Percentiles rank a stretch among this genome's conserved stretches.
Conservation (phyloP, 805 yeast genomes). For the Teunomyces cretensis region DNA sequence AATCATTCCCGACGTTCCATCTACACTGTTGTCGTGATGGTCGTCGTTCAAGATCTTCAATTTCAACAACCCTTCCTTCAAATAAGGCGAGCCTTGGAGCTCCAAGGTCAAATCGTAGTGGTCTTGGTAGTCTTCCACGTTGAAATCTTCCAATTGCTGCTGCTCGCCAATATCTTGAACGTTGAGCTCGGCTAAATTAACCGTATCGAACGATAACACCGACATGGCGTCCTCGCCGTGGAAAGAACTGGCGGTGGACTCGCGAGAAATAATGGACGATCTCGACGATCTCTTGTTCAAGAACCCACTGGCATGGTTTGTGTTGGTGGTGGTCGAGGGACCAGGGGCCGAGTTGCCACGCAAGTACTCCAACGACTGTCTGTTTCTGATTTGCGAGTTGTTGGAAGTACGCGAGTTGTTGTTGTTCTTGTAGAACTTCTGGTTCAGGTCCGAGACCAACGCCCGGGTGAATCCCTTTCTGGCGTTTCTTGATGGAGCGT, state of each 20-base stretch:
- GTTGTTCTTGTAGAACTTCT: slow-evolving; percentile 19
- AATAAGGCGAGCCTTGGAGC: slow-evolving; percentile 73
- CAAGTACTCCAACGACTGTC: slow-evolving; percentile 29
- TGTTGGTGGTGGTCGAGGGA: not conserved
- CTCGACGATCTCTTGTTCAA: slow-evolving; percentile 35
- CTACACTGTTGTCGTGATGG: slow-evolving; percentile 27
- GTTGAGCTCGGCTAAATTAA: slow-evolving; percentile 15
- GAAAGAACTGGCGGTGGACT: slow-evolving; percentile 19
- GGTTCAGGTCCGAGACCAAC: slow-evolving; percentile 30
- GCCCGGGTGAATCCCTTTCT: slow-evolving; percentile 45
- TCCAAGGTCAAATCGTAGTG: slow-evolving; percentile 61
- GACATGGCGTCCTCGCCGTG: slow-evolving; percentile 31
- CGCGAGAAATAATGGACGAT: slow-evolving; percentile 32
- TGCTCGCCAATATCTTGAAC: slow-evolving; percentile 10
- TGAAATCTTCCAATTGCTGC: slow-evolving; percentile 33
- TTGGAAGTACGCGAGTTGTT: slow-evolving; percentile 10
- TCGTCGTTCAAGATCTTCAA: slow-evolving; percentile 38
- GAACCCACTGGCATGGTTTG: slow-evolving; percentile 1
- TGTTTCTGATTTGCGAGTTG: slow-evolving; percentile 4
- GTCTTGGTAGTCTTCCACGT: slow-evolving; percentile 42
- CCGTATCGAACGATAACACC: slow-evolving; percentile 38
- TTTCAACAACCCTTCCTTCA: slow-evolving; percentile 68
- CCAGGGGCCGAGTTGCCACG: slow-evolving; percentile 11
- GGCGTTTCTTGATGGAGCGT: slow-evolving; percentile 11
- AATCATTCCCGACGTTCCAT: slow-evolving; percentile 8